Evolutionary conservation across 805 yeast species (phyloP).

Genomic region (Lachancea fermentati): DNA sequence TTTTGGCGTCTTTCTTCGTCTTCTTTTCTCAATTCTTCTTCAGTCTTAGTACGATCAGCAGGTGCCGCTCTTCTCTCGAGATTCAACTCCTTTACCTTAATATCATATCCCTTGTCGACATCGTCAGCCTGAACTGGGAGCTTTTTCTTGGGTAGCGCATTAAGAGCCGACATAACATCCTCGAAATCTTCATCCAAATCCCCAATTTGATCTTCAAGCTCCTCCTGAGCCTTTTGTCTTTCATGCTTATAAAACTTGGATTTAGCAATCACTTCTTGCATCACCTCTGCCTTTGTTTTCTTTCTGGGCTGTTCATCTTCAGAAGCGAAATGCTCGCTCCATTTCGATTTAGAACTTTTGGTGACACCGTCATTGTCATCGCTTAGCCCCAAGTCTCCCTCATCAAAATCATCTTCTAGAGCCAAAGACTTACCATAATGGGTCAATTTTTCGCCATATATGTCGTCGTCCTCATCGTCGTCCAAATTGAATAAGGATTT

Average conservation of each 20-base stretch:
- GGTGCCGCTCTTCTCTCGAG: conserved; percentile 75
- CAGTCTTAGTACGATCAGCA: conserved; percentile 74
- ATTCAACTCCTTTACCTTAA: conserved; percentile 57
- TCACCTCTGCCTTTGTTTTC: conserved; percentile 77
- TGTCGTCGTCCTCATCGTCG: conserved; percentile 51
- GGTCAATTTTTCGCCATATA: conserved; percentile 47
- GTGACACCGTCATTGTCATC: conserved; percentile 21
- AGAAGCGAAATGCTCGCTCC: conserved; percentile 37
- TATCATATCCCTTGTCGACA: conserved; percentile 50
- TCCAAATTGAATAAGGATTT: conserved; percentile 67
- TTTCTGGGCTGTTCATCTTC: conserved; percentile 43
- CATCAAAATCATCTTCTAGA: conserved; percentile 50
- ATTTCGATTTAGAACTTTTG: conserved; percentile 23
- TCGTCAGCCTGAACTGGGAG: conserved; percentile 28
- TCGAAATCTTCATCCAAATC: conserved; percentile 71
- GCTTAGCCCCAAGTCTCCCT: conserved; percentile 38
- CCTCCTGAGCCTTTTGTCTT: conserved; percentile 60
- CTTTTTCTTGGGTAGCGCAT: conserved; percentile 16
- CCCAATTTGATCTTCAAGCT: conserved; percentile 52
- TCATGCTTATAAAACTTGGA: conserved; percentile 73
- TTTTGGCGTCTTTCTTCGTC: conserved; percentile 53
- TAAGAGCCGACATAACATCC: conserved; percentile 56
- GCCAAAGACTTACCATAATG: conserved; percentile 72
- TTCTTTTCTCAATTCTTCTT: conserved; percentile 60
- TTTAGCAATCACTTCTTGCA: conserved; percentile 80